Evolutionary conservation across 2,329 filamentous ascomycete species (phyloP).

Genomic region (Cytospora chrysosperma): DNA sequence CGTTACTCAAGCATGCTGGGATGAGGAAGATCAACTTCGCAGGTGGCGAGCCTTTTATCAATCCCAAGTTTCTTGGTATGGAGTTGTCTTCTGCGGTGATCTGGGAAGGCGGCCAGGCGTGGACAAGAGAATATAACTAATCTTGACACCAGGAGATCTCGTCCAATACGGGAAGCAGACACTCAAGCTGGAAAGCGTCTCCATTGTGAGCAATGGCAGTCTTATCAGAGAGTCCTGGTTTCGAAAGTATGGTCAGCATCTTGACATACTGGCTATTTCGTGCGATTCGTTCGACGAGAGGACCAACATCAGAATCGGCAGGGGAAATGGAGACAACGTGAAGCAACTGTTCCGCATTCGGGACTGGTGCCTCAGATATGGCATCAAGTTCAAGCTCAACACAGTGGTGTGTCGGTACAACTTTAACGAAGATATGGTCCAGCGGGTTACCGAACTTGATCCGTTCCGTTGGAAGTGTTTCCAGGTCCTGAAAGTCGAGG

Average conservation of each 20-base stretch:
- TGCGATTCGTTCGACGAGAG: constrained; percentile 53
- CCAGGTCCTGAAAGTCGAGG: constrained; percentile 51
- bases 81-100: not conserved
- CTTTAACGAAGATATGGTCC: constrained; percentile 49
- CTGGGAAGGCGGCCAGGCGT: too few relatives aligned
- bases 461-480: constrained; percentile 58
- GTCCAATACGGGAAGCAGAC: constrained; percentile 48
- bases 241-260: constrained; percentile 38
- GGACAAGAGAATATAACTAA: not conserved
- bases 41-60: constrained; percentile 39
- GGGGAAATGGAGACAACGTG: constrained; percentile 49
- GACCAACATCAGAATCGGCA: constrained; percentile 52
- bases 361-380: constrained; percentile 44
- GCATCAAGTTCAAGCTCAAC: constrained; percentile 58
- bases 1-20: constrained; percentile 44
- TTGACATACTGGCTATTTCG: constrained; percentile 55
- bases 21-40: constrained; percentile 25
- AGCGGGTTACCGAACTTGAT: constrained; percentile 37
- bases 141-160: constrained; percentile 32
- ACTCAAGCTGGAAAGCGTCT: constrained; percentile 49
- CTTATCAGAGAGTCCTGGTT: constrained; percentile 45
- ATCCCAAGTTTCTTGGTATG: constrained; percentile 34
- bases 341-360: constrained; percentile 42
- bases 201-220: constrained; percentile 55
- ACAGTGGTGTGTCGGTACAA: constrained; percentile 52